Percentiles rank a stretch among this genome's conserved stretches.
Conservation (phyloP, 495 filamentous ascomycete genomes). For the Penicillium manginii region DNA sequence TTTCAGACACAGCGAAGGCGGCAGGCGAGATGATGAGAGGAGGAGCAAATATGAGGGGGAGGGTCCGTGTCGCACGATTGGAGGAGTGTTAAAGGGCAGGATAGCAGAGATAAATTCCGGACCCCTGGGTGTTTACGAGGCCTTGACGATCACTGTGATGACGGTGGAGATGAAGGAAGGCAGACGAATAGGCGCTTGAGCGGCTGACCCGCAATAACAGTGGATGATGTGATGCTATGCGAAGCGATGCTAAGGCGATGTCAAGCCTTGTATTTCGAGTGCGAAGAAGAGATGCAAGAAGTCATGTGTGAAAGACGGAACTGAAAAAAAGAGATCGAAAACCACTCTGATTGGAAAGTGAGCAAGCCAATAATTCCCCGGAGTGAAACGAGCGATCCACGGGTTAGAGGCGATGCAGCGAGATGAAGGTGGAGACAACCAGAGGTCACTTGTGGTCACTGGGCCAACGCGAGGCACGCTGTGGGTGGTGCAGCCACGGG, state of each 20-base stretch:
- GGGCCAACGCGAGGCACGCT: conserved; percentile 39
- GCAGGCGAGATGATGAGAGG: conserved; percentile 16
- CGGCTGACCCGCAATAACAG: conserved; percentile 23
- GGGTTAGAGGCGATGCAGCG: conserved; percentile 7
- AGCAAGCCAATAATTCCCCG: background rate
- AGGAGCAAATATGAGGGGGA: background rate
- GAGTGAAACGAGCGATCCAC: conserved; percentile 20
- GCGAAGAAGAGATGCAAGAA: background rate
- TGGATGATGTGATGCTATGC: conserved; percentile 2
- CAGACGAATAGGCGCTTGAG: conserved; percentile 28
- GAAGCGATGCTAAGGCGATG: background rate
- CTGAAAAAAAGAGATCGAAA: background rate
- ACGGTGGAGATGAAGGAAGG: conserved; percentile 22
- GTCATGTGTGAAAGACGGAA: background rate
- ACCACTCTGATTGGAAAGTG: too few species aligned
- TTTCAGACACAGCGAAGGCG: conserved; percentile 29
- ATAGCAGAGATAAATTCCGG: conserved; percentile 2
- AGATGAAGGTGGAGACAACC: conserved; percentile 13
- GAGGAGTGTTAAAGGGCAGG: background rate
- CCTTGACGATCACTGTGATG: conserved; percentile 26
- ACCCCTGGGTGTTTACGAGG: conserved; percentile 30
- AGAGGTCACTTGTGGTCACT: conserved; percentile 26
- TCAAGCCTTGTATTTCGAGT: background rate
- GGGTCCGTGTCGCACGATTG: conserved; percentile 11
- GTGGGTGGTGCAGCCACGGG: conserved; percentile 7